These are phyloP conservation scores for Aspergillus aculeatus DNA, from an alignment of 2,329 filamentous ascomycete genomes.

Conservation along the genomic window DNA sequence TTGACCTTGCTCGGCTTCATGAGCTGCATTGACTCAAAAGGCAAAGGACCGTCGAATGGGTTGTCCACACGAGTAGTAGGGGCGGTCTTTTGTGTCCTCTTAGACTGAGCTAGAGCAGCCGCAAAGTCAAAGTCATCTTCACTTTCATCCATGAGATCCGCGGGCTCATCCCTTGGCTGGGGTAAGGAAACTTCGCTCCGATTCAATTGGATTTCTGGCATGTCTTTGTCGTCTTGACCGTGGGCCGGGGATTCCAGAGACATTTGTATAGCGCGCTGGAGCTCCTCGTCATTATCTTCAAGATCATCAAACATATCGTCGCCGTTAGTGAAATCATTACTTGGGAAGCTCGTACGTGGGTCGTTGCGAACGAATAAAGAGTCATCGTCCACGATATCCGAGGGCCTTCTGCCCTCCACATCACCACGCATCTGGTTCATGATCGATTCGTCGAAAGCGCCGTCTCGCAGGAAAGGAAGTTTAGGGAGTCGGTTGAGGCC, in stretches of 20 bases:
- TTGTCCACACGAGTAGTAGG: conserved; percentile 41
- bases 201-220: conserved; percentile 34
- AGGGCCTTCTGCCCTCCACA: conserved; percentile 7
- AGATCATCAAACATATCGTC: conserved; percentile 59
- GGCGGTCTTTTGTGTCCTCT: conserved; percentile 54
- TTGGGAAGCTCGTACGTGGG: conserved; percentile 34
- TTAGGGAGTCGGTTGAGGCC: conserved; percentile 82
- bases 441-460: conserved; percentile 38
- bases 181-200: conserved; percentile 49
- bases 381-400: conserved; percentile 36
- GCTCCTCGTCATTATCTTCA: conserved; percentile 65
- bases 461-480: conserved; percentile 41
- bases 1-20: conserved; percentile 56
- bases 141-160: conserved; percentile 48
- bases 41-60: conserved; percentile 75
- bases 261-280: conserved; percentile 78
- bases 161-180: conserved; percentile 26
- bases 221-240: conserved; percentile 40
- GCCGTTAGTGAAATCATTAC: conserved; percentile 28
- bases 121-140: conserved; percentile 79
- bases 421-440: conserved; percentile 23
- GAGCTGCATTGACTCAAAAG: conserved; percentile 79
- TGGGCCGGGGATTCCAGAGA: conserved; percentile 59
- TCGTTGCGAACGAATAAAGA: conserved; percentile 57
- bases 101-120: conserved; percentile 70